Conservation (phyloP, 2,329 filamentous ascomycete species). For the Arachnomyces sp. region DNA sequence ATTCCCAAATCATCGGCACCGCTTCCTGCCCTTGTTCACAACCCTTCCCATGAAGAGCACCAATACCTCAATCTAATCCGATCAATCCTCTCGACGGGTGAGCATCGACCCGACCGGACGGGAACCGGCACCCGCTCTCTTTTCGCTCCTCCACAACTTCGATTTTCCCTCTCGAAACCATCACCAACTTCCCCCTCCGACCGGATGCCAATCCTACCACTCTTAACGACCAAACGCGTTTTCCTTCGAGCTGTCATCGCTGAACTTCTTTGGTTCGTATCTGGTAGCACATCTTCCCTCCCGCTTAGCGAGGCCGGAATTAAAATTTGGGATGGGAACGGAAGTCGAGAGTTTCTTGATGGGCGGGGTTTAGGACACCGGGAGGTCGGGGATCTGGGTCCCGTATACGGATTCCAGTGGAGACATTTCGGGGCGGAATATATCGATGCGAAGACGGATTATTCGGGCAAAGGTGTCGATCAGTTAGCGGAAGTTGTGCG, state of each 20-base stretch:
- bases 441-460: slow-evolving; percentile 68
- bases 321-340: slow-evolving; percentile 98
- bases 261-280: slow-evolving; percentile 94
- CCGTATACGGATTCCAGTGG: slow-evolving; percentile 98
- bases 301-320: slow-evolving; percentile 71
- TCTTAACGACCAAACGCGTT: slow-evolving; percentile 95
- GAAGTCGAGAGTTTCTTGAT: slow-evolving; percentile 83
- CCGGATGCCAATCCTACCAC: slow-evolving; percentile 64
- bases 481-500: slow-evolving; percentile 85
- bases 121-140: slow-evolving; percentile 88
- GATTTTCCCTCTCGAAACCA: slow-evolving; percentile 68
- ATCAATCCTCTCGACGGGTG: slow-evolving; percentile 72
- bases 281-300: slow-evolving; percentile 71
- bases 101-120: slow-evolving; percentile 84
- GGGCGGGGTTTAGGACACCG: slow-evolving; percentile 72
- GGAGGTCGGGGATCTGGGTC: slow-evolving; percentile 80
- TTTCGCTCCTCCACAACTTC: slow-evolving; percentile 78
- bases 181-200: slow-evolving; percentile 32
- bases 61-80: slow-evolving; percentile 89
- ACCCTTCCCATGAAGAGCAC: slow-evolving; percentile 66
- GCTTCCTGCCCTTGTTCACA: neutral
- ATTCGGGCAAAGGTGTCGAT: slow-evolving; percentile 81
- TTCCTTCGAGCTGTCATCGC: slow-evolving; percentile 83
- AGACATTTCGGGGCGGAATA: slow-evolving; percentile 95
- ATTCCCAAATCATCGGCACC: neutral